Evolutionary conservation across 768 basidiomycete species (phyloP), one percentile per base, ranked within the genome.

Genomic region (Leccinum disarticulatum): DNA sequence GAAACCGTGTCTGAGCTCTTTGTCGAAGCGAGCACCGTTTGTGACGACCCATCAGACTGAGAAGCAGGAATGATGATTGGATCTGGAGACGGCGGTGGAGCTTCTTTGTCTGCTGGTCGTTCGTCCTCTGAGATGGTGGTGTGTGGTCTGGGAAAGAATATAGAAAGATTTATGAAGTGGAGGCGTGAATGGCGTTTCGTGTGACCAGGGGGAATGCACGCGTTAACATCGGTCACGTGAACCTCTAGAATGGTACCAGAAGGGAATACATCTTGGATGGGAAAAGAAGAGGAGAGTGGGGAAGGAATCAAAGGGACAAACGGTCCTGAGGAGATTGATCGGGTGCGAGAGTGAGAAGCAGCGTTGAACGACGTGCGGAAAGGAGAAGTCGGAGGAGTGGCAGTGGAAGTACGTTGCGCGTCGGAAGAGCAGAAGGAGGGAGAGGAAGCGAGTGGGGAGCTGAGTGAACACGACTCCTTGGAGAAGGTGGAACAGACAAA

Each of bases 131-230:
- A 79, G 48, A 91, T 91, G 14, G 85, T 78, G 8, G 81, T 77
- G 1, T 81, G 76, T 0, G 86, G 83, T 35, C 87, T 83, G 15
- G 95, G 95, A 66, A 97, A 98, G 80, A 88, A 96, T 17, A 96
- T 79, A 1, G 93, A 95, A 3, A 97, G 78, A 68, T 98, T 98
- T 50, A 93, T 85, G 0, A 93, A 95, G 69, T 97, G 94, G 17
- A 96, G 78, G 3, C 92, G 83, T 4, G 84, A 75, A 72, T 94
- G 92, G 48, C 80, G 66, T 49, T 79, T 69, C n/a, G 56, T 71
- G 9, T 74, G 73, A 22, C 69, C 60, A 25, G 70, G 73, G 1
- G 64, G 68, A 15, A 60, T 41, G n/a, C 27, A 52, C 9, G 47
- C 27, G 38, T 65, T 60, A 2, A 14, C 46, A 15, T 72, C 69